Base-by-base conservation (phyloP, 208 protist genomes). In the Trypanosoma cruzi region DNA sequence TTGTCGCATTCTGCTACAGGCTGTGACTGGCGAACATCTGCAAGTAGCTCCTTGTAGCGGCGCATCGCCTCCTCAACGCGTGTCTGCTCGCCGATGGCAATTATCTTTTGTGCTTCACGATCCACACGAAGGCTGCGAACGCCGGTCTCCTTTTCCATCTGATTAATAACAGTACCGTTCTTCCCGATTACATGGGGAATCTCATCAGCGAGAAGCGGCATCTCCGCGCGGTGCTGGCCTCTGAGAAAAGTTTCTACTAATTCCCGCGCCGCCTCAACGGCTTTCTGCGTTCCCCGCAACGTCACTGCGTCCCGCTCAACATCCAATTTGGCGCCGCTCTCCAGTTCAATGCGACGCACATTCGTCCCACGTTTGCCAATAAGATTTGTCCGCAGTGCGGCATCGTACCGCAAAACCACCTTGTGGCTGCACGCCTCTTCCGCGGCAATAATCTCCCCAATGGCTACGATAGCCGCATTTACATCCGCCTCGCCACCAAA, bases 301-400 rank as follows among this genome's bases (percentile, higher is more conserved):
- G 62, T 68, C 5, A 79, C 52, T 3, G 72, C 64, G 22, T 63
- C 70, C 18, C 68, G 37, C 16, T 66, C 75, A 20, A 86, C 28
- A 4, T 74, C 40, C 56, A 90, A 22, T 37, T 68, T 57, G 20
- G 82, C 85, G 24, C 82, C 81, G 67, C 75, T 85, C 31, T 76
- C 74, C 4, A 55, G 55, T 61, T 90, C 73, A 34, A 90, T 77
- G n/a, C 49, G 10, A 1, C 70, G 68, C 18, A 87, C 69, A 16
- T 72, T 84, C 5, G 73, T 56, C 18, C 85, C 85, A 32, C 73
- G 68, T 22, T 71, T 56, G 31, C 84, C 84, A 54, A 90, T 77
- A 18, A 86, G 50, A 29, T 73, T 49, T 0, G 53, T 67, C 0
- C 64, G 72, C 37, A 82, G 57, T 22, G 50, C 20, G 52, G 42